These are phyloP conservation scores for Chenopodium suecicum DNA, from an alignment of 148 eudicot species.

Conservation along the genomic window DNA sequence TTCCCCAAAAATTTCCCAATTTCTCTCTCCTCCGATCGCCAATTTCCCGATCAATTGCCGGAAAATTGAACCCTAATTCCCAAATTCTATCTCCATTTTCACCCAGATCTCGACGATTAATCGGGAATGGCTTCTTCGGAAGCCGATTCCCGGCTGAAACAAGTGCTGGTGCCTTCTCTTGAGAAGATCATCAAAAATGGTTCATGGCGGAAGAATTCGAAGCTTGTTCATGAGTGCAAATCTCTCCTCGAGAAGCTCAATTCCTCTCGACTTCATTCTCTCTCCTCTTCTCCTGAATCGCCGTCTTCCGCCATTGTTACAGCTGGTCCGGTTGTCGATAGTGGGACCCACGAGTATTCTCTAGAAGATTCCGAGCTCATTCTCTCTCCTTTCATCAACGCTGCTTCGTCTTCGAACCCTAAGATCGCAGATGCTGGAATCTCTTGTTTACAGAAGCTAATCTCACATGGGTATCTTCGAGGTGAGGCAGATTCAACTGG, in stretches of 20 bases:
- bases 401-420: conserved; percentile 48
- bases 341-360: conserved; percentile 44
- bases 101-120: not conserved
- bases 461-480: conserved; percentile 67
- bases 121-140: conserved; percentile 92
- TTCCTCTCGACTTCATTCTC: conserved; percentile 23
- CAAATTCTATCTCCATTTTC: conserved; percentile 4
- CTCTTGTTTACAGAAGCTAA: conserved; percentile 66
- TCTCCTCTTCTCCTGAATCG: conserved; percentile 30
- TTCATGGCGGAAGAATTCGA: conserved; percentile 92
- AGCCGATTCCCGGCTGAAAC: conserved; percentile 82
- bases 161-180: conserved; percentile 57
- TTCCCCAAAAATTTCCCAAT: not conserved
- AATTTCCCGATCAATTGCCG: conserved; percentile 9
- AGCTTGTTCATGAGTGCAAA: conserved; percentile 70
- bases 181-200: conserved; percentile 76
- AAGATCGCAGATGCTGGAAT: conserved; percentile 74
- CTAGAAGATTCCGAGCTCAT: conserved; percentile 65
- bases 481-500: conserved; percentile 74
- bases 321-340: conserved; percentile 56
- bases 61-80: not conserved
- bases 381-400: conserved; percentile 62
- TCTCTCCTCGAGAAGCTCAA: conserved; percentile 57
- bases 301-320: conserved; percentile 11
- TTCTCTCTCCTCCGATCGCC: conserved; percentile 5